Evolutionary conservation across 495 filamentous ascomycete species (phyloP).

Genomic region (Letharia lupina): DNA sequence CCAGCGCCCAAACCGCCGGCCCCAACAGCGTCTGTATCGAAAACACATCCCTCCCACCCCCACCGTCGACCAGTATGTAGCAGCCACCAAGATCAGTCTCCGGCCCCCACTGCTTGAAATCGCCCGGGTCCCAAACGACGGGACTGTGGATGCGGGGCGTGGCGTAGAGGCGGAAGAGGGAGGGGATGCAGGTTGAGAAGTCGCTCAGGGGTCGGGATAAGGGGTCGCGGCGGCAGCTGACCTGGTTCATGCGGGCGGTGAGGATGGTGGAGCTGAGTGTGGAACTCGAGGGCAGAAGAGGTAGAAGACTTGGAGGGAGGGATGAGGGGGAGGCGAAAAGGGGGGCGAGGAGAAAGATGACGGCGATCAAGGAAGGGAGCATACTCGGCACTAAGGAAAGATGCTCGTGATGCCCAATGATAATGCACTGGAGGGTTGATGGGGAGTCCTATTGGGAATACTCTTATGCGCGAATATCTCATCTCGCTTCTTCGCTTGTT

Average conservation of each 20-base stretch:
- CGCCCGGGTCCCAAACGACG: not conserved
- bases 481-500: too few species aligned
- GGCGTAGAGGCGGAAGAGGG: not conserved
- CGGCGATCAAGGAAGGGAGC: too few species aligned
- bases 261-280: not conserved
- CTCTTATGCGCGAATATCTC: too few species aligned
- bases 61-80: not conserved
- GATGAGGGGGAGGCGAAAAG: not conserved
- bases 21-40: too few species aligned
- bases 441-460: too few species aligned
- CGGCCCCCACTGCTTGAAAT: not conserved
- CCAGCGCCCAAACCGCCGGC: too few species aligned
- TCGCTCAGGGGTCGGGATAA: not conserved
- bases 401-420: too few species aligned
- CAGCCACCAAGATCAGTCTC: not conserved
- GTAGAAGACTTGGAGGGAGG: not conserved
- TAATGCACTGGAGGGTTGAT: too few species aligned
- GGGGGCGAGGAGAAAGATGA: too few species aligned
- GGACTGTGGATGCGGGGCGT: not conserved
- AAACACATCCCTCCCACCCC: not conserved
- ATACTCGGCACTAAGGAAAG: too few species aligned
- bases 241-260: not conserved
- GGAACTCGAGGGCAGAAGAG: too few species aligned
- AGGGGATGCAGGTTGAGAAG: not conserved
- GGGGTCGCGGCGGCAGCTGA: not conserved